phyloP scores from a whole-genome alignment of 371 early-diverging fungal genomes.

The Dichotomocladium elegans region DNA sequence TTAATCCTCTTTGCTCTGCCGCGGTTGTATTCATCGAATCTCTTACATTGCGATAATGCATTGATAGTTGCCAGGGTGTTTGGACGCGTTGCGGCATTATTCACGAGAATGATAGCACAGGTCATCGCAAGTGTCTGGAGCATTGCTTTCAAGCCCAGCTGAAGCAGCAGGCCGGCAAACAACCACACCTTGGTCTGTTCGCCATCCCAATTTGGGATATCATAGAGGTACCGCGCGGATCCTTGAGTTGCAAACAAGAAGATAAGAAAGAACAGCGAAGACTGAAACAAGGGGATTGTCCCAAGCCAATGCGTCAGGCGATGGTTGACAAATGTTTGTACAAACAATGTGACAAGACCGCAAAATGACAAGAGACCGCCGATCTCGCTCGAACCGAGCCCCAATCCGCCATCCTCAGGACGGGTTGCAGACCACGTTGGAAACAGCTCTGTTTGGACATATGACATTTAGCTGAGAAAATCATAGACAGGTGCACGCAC shows the following conservation, averaged over 20 bases:
- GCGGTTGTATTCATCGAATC: neutral
- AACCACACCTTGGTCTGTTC: neutral
- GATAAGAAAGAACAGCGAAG: slow-evolving; percentile 31
- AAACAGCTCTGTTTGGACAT: slow-evolving; percentile 10
- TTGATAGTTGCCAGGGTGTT: slow-evolving; percentile 34
- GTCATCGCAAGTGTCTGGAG: slow-evolving; percentile 32
- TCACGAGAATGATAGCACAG: slow-evolving; percentile 26
- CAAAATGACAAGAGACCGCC: slow-evolving; percentile 52
- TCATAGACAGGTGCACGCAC: too few species aligned
- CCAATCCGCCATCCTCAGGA: slow-evolving; percentile 50
- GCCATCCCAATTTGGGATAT: neutral
- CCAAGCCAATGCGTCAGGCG: slow-evolving; percentile 39
- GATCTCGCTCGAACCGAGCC: slow-evolving; percentile 46
- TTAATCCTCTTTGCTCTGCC: neutral
- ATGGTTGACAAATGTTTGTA: slow-evolving; percentile 53
- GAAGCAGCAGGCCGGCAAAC: slow-evolving; percentile 14
- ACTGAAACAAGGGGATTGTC: slow-evolving; percentile 45
- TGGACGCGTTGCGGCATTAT: slow-evolving; percentile 26
- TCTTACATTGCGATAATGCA: slow-evolving; percentile 39
- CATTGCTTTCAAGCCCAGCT: slow-evolving; percentile 27
- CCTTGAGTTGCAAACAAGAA: slow-evolving; percentile 41
- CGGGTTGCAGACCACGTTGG: slow-evolving; percentile 17
- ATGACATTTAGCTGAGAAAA: too few species aligned
- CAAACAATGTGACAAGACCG: slow-evolving; percentile 44
- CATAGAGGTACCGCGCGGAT: slow-evolving; percentile 23